Conservation (phyloP, 441 rosid genomes). For the Daphne laureola region DNA sequence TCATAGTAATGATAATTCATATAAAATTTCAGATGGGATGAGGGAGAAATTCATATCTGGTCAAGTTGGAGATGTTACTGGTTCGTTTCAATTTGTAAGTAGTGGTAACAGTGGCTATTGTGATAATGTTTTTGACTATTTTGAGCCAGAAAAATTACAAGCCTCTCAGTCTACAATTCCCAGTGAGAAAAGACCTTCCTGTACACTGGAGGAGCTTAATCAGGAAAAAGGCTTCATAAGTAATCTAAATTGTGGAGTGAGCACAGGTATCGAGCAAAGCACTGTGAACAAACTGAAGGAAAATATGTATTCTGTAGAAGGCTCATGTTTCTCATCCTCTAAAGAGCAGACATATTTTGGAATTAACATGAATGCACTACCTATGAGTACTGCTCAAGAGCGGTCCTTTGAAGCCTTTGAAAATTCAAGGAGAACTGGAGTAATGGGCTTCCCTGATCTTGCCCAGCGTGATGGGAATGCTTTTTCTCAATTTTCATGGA, state of each 20-base stretch:
- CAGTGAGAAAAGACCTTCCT: conserved; percentile 14
- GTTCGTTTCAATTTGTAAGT: conserved; percentile 3
- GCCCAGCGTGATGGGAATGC: conserved; percentile 22
- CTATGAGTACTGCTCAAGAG: conserved; percentile 16
- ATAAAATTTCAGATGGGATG: conserved; percentile 17
- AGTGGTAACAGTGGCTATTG: conserved; percentile 10
- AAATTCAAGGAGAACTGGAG: conserved; percentile 21
- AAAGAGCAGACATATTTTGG: conserved; percentile 13
- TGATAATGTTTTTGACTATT: conserved; percentile 11
- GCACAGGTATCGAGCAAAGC: conserved; percentile 16
- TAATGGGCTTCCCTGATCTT: conserved; percentile 21
- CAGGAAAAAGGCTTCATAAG: conserved; percentile 20
- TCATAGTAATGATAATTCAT: conserved; percentile 20
- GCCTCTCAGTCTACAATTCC: conserved; percentile 15
- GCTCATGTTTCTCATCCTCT: conserved; percentile 15
- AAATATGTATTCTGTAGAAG: conserved; percentile 23
- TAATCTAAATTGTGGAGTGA: conserved; percentile 9
- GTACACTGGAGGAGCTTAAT: conserved; percentile 14
- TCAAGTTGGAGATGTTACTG: conserved; percentile 11
- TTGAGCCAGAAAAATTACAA: conserved; percentile 15
- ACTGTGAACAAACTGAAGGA: conserved; percentile 21
- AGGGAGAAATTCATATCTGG: conserved; percentile 12
- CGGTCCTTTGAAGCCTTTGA: conserved; percentile 18
- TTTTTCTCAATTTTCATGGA: conserved; percentile 28
- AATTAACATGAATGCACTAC: conserved; percentile 19